phyloP scores from a whole-genome alignment of 2,329 filamentous ascomycete species.

The Penicillium freii region DNA sequence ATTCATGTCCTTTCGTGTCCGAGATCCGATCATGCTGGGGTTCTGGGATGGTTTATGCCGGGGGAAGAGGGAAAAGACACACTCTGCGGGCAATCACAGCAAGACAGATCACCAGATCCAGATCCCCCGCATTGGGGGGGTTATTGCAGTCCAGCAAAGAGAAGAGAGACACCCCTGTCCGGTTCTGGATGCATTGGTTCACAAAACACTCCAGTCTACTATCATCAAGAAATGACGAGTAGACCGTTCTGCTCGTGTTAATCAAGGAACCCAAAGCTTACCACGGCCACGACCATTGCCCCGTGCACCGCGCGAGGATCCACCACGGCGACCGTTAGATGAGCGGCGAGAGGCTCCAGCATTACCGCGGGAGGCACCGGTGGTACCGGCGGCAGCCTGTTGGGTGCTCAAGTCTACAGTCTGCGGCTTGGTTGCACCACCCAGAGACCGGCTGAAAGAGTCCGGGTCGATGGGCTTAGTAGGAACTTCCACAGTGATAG shows the following conservation, averaged over 20 bases:
- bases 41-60: conserved; percentile 16
- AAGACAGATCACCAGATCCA: conserved; percentile 8
- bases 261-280: conserved; percentile 48
- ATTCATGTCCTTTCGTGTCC: conserved; percentile 13
- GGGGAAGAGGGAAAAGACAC: conserved; percentile 11
- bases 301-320: conserved; percentile 35
- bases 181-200: conserved; percentile 21
- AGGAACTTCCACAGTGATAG: conserved; percentile 42
- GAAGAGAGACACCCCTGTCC: conserved; percentile 22
- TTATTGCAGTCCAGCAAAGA: conserved; percentile 17
- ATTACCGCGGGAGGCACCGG: conserved; percentile 32
- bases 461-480: conserved; percentile 49
- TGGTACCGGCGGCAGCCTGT: conserved; percentile 22
- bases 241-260: conserved; percentile 20
- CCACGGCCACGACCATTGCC: conserved; percentile 42
- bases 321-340: conserved; percentile 34
- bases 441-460: conserved; percentile 47
- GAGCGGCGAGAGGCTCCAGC: conserved; percentile 36
- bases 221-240: conserved; percentile 16
- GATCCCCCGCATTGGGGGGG: neutral
- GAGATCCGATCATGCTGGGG: conserved; percentile 8
- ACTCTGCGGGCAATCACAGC: conserved; percentile 13
- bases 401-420: conserved; percentile 35
- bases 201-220: conserved; percentile 13
- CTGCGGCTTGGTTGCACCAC: conserved; percentile 28